Evolutionary conservation across 257 asterid genomes (phyloP), one percentile per base, ranked within the genome.

Genomic region (Solanum appendiculatum): DNA sequence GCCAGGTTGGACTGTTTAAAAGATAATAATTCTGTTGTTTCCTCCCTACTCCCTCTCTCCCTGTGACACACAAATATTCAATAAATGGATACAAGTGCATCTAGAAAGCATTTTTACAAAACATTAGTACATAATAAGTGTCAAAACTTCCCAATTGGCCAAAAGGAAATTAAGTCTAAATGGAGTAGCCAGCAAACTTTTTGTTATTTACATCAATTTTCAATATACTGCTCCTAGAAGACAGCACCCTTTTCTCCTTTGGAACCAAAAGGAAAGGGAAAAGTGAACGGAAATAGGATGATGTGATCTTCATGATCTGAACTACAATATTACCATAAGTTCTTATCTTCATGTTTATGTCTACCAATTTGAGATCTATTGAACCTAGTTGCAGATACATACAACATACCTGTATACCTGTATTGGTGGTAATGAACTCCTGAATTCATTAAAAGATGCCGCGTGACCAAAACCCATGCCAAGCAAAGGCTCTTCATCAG

Each of bases 371-470:
- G 75, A 25, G 46, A 34, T 54, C 21, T 86, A 40, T 39, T 77
- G 86, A 73, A 88, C 34, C 34, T 83, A 85, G 73, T 81, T 63
- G 70, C 36, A 60, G 40, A 72, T 77, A 75, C 33, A 44, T 27
- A 75, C 36, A 74, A 88, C 77, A 81, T 93, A 95, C 99, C 98
- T 91, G 90, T 68, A 84, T 93, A 96, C 99, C 98, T 93, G 92
- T 54, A 84, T 90, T 77, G 92, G 88, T 80, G 91, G 75, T 89
- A 91, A 86, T 33, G 91, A 89, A 83, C 86, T 89, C 74, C 89
- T 90, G 27, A 91, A 86, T 90, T 89, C 95, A 46, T 88, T 86
- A 88, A 88, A 84, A 78, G 98, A 89, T 23, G 87, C 46, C 87
- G 90, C 77, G 86, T 86, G 91, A 80, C 90, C 91, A 69, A 93